Evolutionary conservation across 768 basidiomycete species (phyloP).

Genomic region (Leccinum obscurum): DNA sequence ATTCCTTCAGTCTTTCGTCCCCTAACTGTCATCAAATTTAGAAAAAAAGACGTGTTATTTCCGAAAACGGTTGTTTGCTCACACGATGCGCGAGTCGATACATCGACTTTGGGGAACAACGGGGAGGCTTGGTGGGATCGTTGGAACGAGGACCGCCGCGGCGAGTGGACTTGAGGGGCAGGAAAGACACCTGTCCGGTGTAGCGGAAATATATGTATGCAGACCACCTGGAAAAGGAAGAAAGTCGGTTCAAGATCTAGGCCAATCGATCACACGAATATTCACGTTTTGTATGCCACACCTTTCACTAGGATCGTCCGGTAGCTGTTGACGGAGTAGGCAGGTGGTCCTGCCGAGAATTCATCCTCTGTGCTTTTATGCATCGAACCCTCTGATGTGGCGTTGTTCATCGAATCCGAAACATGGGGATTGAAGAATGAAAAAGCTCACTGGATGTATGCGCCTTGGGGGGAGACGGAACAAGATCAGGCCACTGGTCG

Average conservation of each 20-base stretch:
- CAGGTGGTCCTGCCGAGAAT: slow-evolving; percentile 11
- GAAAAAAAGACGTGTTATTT: background rate
- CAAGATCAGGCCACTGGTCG: no score
- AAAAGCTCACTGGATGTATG: slow-evolving; percentile 9
- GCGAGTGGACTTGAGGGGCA: slow-evolving; percentile 23
- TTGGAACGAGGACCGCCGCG: background rate
- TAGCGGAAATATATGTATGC: slow-evolving; percentile 33
- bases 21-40: slow-evolving; percentile 19
- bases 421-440: background rate
- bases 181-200: slow-evolving; percentile 30
- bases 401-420: background rate
- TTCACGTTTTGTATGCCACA: slow-evolving; percentile 30
- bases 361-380: background rate
- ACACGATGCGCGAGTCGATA: slow-evolving; percentile 35
- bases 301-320: slow-evolving; percentile 32
- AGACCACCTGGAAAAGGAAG: slow-evolving; percentile 20
- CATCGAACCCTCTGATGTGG: background rate
- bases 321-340: slow-evolving; percentile 23
- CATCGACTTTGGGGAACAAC: slow-evolving; percentile 41
- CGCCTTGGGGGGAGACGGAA: slow-evolving; percentile 6
- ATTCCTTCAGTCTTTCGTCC: slow-evolving; percentile 27
- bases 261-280: slow-evolving; percentile 1
- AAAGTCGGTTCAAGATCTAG: background rate
- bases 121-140: background rate
- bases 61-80: slow-evolving; percentile 1